phyloP scores from a whole-genome alignment of 257 asterid species.

The Solanum virginianum region DNA sequence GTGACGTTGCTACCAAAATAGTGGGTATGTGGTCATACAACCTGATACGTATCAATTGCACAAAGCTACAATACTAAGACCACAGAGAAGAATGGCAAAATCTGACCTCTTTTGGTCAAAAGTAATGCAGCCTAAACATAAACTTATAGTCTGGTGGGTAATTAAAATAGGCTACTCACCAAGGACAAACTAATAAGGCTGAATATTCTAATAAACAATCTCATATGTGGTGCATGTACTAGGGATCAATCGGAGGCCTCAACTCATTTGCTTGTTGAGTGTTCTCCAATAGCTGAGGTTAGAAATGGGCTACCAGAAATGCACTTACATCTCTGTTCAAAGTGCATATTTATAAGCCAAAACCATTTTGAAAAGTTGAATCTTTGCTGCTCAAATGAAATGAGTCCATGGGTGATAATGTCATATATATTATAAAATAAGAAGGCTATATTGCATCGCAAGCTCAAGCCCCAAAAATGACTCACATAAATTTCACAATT shows the following conservation, averaged over 20 bases:
- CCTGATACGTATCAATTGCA: neutral
- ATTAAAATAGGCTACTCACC: neutral
- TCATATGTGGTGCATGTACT: neutral
- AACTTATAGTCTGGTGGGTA: neutral
- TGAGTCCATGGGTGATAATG: neutral
- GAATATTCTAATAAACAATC: neutral
- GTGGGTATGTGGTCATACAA: neutral
- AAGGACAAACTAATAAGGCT: neutral
- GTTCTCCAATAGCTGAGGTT: neutral
- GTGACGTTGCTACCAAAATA: neutral
- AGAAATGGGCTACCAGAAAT: neutral
- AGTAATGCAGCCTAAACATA: neutral
- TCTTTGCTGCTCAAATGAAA: neutral
- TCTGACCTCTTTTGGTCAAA: neutral
- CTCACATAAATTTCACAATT: neutral
- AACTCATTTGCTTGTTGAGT: neutral
- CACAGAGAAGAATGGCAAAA: neutral
- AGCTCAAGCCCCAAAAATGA: neutral
- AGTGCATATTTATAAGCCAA: neutral
- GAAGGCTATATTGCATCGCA: neutral
- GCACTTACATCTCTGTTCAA: too few species aligned
- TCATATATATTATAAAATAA: neutral
- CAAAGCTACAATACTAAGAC: neutral
- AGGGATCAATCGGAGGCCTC: neutral
- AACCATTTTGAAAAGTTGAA: neutral